Base-by-base conservation (phyloP, 2,329 filamentous ascomycete species). In the Fusarium sp. region DNA sequence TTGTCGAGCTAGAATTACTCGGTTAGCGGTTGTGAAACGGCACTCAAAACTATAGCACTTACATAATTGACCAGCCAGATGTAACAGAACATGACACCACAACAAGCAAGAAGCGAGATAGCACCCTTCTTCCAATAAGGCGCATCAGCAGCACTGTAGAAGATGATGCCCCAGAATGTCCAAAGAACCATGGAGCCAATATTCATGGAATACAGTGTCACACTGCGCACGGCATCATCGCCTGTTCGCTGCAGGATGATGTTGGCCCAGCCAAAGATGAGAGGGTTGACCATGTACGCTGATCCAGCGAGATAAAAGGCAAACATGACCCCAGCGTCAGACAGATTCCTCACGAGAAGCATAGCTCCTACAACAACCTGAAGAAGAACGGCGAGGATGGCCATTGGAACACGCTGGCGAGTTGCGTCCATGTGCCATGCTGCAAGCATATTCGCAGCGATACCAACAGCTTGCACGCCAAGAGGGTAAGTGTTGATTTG, bases 151-250 rank as follows among this genome's bases (percentile, higher is more conserved):
- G 83, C 83, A 18, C 82, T 78, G 49, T 85, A 86, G 13, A 86
- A 70, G 0, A 79, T 75, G 10, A 86, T 84, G 0, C 84, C 84
- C 84, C 84, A 86, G 55, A 85, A 85, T 0, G 85, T 85, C 68
- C 83, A 86, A 33, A 86, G 66, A 2, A 82, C 76, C 47, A 80
- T 81, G 20, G 81, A 80, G 6, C 80, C 79, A 31, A 82, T 81
- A 17, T 83, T 84, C 83, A 86, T 85, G 1, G 79, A 79, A 45
- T 82, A 83, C 0, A 86, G 69, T 0, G 82, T 82, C 6, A 86
- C 79, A 17, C 81, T 81, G 17, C 85, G 76, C 0, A 80, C 70
- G 3, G 84, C 83, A 63, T 86, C 84, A 22, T 86, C 85, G 0
- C 76, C 78, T 0, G 68, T 73, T 17, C 74, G 60, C 3, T 72